Evolutionary conservation across 352 stramenopile genomes (phyloP).

Genomic region (Phytophthora aleatoria): DNA sequence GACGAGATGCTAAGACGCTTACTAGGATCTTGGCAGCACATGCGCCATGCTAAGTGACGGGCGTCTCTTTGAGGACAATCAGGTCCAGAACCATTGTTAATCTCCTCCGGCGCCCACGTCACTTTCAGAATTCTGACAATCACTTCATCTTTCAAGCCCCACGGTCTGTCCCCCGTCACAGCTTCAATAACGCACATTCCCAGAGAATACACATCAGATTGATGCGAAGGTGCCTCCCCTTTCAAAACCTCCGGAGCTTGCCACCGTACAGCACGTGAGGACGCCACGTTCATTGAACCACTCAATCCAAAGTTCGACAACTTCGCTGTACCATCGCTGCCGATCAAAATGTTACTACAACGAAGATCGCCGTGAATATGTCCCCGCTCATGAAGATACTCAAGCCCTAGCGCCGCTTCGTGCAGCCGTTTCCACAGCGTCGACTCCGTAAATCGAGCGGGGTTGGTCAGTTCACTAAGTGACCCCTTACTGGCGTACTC

Average conservation of each 20-base stretch:
- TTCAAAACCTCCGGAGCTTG: constrained; percentile 19
- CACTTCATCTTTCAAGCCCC: not conserved
- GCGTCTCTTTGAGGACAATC: not conserved
- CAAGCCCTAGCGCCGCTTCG: constrained; percentile 5
- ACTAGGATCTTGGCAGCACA: constrained; percentile 10
- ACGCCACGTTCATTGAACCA: not conserved
- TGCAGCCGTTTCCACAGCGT: constrained; percentile 13
- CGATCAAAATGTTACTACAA: constrained; percentile 13
- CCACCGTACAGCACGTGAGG: constrained; percentile 8
- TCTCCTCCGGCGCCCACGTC: not conserved
- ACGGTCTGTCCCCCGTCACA: constrained; percentile 6
- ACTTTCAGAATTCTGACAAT: not conserved
- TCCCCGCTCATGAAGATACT: constrained; percentile 13
- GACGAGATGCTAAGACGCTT: not conserved
- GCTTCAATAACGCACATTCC: constrained; percentile 36
- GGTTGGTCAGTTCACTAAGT: constrained; percentile 1
- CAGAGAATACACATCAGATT: constrained; percentile 28
- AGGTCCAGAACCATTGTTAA: not conserved
- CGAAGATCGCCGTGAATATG: constrained; percentile 8
- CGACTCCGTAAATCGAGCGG: not conserved
- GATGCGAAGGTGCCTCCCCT: not conserved
- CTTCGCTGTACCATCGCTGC: constrained; percentile 3
- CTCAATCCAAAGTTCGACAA: constrained; percentile 12
- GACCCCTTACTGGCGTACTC: constrained; percentile 13
- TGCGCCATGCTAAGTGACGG: constrained; percentile 10